Percentiles rank a stretch among this genome's conserved stretches.
phyloP scores from a whole-genome alignment of 768 basidiomycete genomes.

The Hericium coralloides region DNA sequence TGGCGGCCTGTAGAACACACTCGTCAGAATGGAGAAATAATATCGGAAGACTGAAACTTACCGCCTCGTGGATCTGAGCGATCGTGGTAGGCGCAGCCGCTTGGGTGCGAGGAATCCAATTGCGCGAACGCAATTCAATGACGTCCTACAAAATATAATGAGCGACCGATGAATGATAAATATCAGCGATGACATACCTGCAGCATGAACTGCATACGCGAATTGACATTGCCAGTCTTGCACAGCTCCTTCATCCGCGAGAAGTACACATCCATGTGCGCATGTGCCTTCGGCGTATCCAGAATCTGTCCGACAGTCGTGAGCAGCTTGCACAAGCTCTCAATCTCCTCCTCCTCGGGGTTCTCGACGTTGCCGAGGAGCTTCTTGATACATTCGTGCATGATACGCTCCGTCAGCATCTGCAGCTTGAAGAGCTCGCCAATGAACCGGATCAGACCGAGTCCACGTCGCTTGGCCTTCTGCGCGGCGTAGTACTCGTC shows the following conservation, averaged over 20 bases:
- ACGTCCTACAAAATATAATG: constrained; percentile 54
- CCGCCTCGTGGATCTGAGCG: constrained; percentile 80
- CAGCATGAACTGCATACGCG: constrained; percentile 94
- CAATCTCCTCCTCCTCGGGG: constrained; percentile 97
- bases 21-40: too few relatives aligned
- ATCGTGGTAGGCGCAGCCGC: constrained; percentile 80
- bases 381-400: constrained; percentile 98
- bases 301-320: constrained; percentile 80
- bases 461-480: constrained; percentile 95
- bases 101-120: constrained; percentile 68
- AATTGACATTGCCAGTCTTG: constrained; percentile 64
- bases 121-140: constrained; percentile 76
- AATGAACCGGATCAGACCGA: constrained; percentile 96
- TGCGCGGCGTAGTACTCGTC: constrained; percentile 95
- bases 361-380: constrained; percentile 87
- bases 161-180: neutral
- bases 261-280: constrained; percentile 92
- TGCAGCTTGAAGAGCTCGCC: constrained; percentile 98
- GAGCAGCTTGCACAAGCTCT: constrained; percentile 88
- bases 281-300: constrained; percentile 73
- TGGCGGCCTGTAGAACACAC: constrained; percentile 50
- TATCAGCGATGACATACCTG: constrained; percentile 45
- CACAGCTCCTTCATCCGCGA: constrained; percentile 77
- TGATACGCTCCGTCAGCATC: constrained; percentile 96
- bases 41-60: constrained; percentile 29